Conservation (phyloP, 257 asterid genomes). For the Solanum ossicruentum region DNA sequence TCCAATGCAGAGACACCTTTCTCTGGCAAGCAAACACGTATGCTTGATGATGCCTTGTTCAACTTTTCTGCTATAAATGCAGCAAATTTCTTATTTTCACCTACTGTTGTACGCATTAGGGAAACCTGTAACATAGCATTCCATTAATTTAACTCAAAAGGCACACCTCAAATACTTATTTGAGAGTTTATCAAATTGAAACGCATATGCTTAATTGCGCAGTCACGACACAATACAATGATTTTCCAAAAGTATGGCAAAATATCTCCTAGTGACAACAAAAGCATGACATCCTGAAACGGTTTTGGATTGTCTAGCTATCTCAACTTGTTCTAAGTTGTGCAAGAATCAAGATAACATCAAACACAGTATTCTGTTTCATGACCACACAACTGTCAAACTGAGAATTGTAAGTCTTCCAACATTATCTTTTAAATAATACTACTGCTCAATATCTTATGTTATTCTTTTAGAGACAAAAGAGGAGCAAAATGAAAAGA, state of each 20-base stretch:
- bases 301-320: neutral
- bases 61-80: conserved; percentile 78
- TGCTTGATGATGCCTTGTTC: conserved; percentile 58
- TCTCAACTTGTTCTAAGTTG: neutral
- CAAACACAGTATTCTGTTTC: neutral
- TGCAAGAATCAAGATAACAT: neutral
- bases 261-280: neutral
- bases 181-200: neutral
- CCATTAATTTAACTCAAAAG: neutral
- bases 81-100: conserved; percentile 70
- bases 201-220: neutral
- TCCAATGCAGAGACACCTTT: conserved; percentile 85
- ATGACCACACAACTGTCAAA: neutral
- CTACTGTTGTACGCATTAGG: conserved; percentile 71
- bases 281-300: neutral
- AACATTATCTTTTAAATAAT: neutral
- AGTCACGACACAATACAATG: neutral
- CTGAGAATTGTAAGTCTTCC: neutral
- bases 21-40: conserved; percentile 77
- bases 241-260: neutral
- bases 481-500: neutral
- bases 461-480: neutral
- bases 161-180: neutral
- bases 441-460: neutral
- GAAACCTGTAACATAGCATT: conserved; percentile 43